Evolutionary conservation across 768 basidiomycete species (phyloP), one percentile per base, ranked within the genome.

Genomic region (Lactifluus volemus): DNA sequence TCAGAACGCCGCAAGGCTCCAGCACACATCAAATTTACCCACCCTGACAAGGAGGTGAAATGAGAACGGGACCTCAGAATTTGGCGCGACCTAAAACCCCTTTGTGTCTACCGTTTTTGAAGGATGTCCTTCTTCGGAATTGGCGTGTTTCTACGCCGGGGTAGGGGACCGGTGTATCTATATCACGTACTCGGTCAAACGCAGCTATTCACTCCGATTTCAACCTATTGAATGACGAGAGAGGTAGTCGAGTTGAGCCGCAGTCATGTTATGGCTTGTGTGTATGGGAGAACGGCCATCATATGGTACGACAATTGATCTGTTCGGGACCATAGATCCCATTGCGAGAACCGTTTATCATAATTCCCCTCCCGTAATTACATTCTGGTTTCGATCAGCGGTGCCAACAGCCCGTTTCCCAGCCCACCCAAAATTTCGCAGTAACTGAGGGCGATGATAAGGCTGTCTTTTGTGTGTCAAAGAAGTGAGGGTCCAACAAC

Each of bases 21-120:
- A 58, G 61, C 60, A 63, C 60, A 63, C 61, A 52, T 58, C 61
- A 63, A 63, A 63, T 63, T 63, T 58, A 53, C 47, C 57, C 56
- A 53, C 58, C 47, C 29, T 58, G 56, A 58, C 61, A 63, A 34
- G 52, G 32, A 49, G 30, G 55, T 54, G 57, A 51, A 45, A 63
- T 63, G 56, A 63, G 61, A 63, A 63, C 32, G 52, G 48, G 48
- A 25, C 39, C 19, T 49, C 56, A 48, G 61, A 58, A 62, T 41
- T 29, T 36, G 56, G 47, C 39, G 52, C 57, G 48, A 53, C 39
- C 61, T 63, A 58, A 25, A 58, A 49, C 61, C 61, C 44, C 61
- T 63, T 63, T 63, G 61, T 63, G 61, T 58, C 56, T 63, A 50
- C 61, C 57, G 39, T 15, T 58, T 58, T 58, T 49, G 61, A 58